Conservation (phyloP, 192 early-diverging fungal species). For the Backusella parvicylindrica region DNA sequence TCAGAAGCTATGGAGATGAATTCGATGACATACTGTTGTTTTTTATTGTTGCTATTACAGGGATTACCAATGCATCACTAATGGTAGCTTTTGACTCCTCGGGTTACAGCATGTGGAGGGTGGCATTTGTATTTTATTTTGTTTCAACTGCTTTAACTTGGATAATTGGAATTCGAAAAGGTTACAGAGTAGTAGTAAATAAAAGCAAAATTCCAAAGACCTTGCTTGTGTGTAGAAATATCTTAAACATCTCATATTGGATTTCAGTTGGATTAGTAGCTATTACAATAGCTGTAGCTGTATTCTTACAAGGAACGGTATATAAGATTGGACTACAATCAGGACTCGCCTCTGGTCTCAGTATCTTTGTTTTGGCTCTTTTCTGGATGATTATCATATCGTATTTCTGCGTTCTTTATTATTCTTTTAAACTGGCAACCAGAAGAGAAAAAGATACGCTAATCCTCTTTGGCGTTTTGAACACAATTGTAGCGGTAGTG, state of each 20-base stretch:
- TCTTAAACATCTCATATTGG: not conserved
- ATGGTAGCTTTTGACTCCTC: not conserved
- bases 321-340: not conserved
- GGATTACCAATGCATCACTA: not conserved
- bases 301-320: not conserved
- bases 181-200: not conserved
- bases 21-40: not conserved
- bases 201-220: not conserved
- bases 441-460: not conserved
- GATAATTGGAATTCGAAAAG: not conserved
- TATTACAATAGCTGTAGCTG: not conserved
- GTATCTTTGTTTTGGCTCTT: not conserved
- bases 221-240: not conserved
- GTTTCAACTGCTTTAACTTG: not conserved
- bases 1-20: not conserved
- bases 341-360: not conserved
- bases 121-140: not conserved
- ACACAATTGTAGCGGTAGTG: not conserved
- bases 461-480: not conserved
- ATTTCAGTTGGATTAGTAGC: not conserved
- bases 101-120: not conserved
- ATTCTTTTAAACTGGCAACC: not conserved
- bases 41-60: not conserved
- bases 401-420: not conserved
- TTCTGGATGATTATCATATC: not conserved